Evolutionary conservation across 2,329 filamentous ascomycete genomes (phyloP).

Genomic region (Didymosphaeria variabile): DNA sequence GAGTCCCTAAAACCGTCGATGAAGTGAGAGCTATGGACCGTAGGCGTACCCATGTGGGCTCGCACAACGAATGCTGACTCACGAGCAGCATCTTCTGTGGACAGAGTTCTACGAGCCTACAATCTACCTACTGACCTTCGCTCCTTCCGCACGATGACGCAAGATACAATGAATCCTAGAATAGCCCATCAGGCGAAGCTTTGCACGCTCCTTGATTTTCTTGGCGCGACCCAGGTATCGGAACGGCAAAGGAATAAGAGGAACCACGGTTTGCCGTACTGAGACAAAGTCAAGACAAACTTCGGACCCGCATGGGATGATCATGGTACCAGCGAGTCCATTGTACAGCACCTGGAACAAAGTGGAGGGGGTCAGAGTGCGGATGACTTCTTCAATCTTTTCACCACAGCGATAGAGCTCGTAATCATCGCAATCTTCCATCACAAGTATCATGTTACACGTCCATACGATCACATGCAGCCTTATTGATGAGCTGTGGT

Average conservation of each 20-base stretch:
- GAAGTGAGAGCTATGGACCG: constrained; percentile 36
- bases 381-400: background rate
- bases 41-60: constrained; percentile 13
- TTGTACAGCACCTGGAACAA: background rate
- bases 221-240: constrained; percentile 34
- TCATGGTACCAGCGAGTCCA: background rate
- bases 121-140: constrained; percentile 31
- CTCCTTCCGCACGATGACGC: constrained; percentile 24
- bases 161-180: constrained; percentile 23
- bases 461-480: background rate
- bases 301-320: background rate
- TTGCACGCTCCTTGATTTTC: constrained; percentile 35
- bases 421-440: background rate
- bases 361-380: background rate
- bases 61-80: constrained; percentile 1
- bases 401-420: background rate
- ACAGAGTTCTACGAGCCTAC: constrained; percentile 43
- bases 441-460: background rate
- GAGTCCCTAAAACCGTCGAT: constrained; percentile 29
- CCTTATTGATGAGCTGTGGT: background rate
- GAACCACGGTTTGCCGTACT: constrained; percentile 6
- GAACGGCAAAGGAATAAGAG: constrained; percentile 29
- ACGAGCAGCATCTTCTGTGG: constrained; percentile 31
- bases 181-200: constrained; percentile 32
- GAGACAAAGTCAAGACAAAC: background rate